These are phyloP conservation scores for Ensete glaucum DNA, from an alignment of 176 grass and related monocot genomes.

Conservation along the genomic window DNA sequence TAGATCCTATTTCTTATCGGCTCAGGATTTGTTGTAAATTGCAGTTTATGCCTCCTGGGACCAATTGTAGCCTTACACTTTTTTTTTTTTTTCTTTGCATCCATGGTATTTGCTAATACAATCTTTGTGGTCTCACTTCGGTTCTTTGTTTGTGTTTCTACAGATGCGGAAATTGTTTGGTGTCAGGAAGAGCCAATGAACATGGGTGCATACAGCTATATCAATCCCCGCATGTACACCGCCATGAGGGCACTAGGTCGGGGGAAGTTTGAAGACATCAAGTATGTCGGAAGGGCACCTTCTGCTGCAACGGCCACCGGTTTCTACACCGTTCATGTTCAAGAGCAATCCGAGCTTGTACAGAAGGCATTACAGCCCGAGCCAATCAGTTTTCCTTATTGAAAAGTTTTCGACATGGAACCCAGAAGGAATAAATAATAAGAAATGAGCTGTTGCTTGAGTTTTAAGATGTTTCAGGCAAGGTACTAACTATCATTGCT, in stretches of 20 bases:
- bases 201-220: conserved; percentile 82
- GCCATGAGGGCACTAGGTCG: conserved; percentile 64
- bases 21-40: no score
- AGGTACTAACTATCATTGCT: background rate
- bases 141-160: background rate
- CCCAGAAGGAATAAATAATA: background rate
- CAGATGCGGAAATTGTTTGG: conserved; percentile 96
- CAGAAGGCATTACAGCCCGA: conserved; percentile 61
- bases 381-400: conserved; percentile 50
- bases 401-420: background rate
- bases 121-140: conserved; percentile 15
- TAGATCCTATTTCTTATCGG: no score
- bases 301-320: conserved; percentile 92
- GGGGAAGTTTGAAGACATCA: conserved; percentile 72
- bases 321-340: conserved; percentile 58
- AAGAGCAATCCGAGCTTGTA: conserved; percentile 75
- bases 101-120: background rate
- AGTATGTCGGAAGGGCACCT: conserved; percentile 75
- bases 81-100: background rate
- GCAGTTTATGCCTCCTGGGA: no score
- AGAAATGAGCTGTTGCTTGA: background rate
- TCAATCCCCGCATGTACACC: conserved; percentile 51
- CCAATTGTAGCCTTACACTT: no score
- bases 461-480: background rate
- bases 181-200: conserved; percentile 98